Conservation (phyloP, 1,284 basidiomycete species). For the Naganishia sp. region DNA sequence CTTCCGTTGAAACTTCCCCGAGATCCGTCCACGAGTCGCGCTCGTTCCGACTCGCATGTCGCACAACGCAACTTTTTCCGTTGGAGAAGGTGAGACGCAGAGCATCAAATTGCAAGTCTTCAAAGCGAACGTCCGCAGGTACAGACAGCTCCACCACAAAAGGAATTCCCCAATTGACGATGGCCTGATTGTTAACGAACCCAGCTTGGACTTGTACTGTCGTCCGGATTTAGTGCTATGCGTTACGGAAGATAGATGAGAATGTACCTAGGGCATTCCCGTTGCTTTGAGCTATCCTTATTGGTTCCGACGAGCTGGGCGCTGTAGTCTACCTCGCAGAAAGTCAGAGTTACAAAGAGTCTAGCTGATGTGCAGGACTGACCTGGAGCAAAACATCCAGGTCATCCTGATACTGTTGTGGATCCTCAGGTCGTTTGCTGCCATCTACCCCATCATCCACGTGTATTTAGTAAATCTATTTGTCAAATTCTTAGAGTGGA, state of each 20-base stretch:
- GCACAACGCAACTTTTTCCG: constrained; percentile 40
- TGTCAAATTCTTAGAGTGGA: constrained; percentile 38
- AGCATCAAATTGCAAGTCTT: constrained; percentile 42
- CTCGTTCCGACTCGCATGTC: constrained; percentile 16
- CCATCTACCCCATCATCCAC: constrained; percentile 18
- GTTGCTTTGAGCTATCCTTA: constrained; percentile 5
- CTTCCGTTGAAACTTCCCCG: constrained; percentile 36
- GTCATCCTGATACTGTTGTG: constrained; percentile 60
- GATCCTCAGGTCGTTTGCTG: constrained; percentile 39
- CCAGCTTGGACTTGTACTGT: constrained; percentile 17
- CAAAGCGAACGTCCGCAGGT: constrained; percentile 48
- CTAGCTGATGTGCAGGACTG: constrained; percentile 31
- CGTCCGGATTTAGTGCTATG: too few relatives aligned
- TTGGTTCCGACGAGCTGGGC: constrained; percentile 60
- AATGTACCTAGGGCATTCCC: constrained; percentile 14
- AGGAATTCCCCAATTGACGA: constrained; percentile 63
- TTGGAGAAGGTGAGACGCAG: constrained; percentile 47
- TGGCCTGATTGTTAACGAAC: constrained; percentile 32
- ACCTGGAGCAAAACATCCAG: constrained; percentile 70
- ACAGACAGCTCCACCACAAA: constrained; percentile 65
- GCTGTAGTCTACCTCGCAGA: constrained; percentile 62
- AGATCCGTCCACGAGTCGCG: not conserved
- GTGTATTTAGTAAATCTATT: not conserved
- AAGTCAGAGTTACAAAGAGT: not conserved
- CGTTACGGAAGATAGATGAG: not conserved